phyloP scores from a whole-genome alignment of 73 alveolate species.

The Symbiodinium natans region DNA sequence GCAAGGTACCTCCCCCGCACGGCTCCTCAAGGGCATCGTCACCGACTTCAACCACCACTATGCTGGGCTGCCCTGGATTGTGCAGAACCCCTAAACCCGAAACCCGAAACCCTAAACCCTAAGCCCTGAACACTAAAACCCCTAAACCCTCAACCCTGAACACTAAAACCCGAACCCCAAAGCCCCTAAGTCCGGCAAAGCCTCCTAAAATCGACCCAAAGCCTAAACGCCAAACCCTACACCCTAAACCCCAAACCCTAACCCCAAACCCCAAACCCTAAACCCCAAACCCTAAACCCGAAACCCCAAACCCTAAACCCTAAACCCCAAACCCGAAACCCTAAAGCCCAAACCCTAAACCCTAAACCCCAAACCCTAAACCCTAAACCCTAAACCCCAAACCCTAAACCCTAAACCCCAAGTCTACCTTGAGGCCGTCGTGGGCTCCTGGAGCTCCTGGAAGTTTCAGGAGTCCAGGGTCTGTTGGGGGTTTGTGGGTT shows the following conservation, averaged over 20 bases:
- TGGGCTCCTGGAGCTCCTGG: conserved; percentile 73
- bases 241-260: background rate
- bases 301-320: background rate
- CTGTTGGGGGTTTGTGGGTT: background rate
- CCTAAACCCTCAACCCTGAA: background rate
- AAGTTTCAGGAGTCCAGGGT: conserved; percentile 19
- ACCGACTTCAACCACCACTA: background rate
- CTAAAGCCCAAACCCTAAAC: background rate
- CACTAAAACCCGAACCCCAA: background rate
- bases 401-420: background rate
- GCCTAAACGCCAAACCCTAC: background rate
- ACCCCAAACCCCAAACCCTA: background rate
- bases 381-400: background rate
- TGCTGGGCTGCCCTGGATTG: background rate
- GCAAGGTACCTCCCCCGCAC: background rate
- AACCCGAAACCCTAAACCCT: background rate
- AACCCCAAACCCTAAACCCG: background rate
- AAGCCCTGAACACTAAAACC: background rate
- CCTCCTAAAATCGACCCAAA: background rate
- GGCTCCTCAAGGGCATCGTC: background rate
- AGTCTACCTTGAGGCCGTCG: conserved; percentile 29
- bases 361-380: background rate
- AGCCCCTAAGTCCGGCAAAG: background rate
- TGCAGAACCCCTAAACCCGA: background rate
- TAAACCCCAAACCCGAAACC: background rate